Evolutionary conservation across 768 basidiomycete species (phyloP).

Genomic region (Lactarius quietus): DNA sequence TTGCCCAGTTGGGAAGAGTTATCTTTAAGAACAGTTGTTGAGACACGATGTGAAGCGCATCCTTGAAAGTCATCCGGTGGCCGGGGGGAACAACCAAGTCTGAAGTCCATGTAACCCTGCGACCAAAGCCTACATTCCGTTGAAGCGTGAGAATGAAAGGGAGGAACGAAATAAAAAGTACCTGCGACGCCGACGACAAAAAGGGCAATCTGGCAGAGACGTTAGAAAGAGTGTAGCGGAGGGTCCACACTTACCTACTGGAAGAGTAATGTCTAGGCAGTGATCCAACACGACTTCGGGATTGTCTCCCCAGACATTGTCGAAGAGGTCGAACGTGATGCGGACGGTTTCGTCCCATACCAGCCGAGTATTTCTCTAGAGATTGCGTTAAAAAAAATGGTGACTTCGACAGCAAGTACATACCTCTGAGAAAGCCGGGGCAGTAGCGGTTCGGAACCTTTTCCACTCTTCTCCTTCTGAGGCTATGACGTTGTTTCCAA

Average conservation of each 20-base stretch:
- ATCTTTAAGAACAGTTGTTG: slow-evolving; percentile 38
- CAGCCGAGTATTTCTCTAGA: slow-evolving; percentile 37
- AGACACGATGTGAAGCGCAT: slow-evolving; percentile 45
- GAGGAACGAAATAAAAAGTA: not conserved
- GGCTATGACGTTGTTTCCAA: slow-evolving; percentile 60
- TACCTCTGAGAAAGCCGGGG: slow-evolving; percentile 65
- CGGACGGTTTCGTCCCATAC: slow-evolving; percentile 39
- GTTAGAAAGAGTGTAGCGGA: not conserved
- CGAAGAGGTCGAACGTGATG: slow-evolving; percentile 33
- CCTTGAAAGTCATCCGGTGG: slow-evolving; percentile 47
- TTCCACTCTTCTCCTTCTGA: slow-evolving; percentile 67
- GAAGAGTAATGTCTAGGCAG: slow-evolving; percentile 50
- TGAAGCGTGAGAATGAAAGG: not conserved
- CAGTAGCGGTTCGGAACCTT: slow-evolving; percentile 56
- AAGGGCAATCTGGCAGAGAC: slow-evolving; percentile 44
- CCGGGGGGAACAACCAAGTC: slow-evolving; percentile 40
- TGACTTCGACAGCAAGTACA: not conserved
- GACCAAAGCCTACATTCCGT: slow-evolving; percentile 42
- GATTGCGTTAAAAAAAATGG: not conserved
- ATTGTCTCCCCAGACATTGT: slow-evolving; percentile 46
- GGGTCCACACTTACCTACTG: slow-evolving; percentile 35
- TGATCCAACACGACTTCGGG: slow-evolving; percentile 44
- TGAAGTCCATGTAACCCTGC: slow-evolving; percentile 47
- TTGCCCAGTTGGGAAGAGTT: slow-evolving; percentile 39
- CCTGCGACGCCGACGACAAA: slow-evolving; percentile 53